Percentiles rank a stretch among this genome's conserved stretches.
Evolutionary conservation across 2,329 filamentous ascomycete genomes (phyloP).

Genomic region (Hypoxylon sp.): DNA sequence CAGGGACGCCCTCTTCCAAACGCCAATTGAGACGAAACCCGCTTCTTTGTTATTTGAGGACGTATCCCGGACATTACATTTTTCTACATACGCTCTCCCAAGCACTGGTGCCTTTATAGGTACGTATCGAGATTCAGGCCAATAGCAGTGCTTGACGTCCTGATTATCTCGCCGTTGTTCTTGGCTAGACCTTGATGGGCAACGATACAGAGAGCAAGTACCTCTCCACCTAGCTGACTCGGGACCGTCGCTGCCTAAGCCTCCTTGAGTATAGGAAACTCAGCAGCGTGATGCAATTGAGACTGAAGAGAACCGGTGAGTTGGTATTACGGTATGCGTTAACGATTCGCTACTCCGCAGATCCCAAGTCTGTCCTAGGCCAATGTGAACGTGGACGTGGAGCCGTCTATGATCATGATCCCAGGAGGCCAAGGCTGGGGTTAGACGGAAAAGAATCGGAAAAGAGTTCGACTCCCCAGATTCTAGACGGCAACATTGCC

Average conservation of each 20-base stretch:
- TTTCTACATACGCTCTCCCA: conserved; percentile 6
- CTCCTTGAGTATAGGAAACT: conserved; percentile 37
- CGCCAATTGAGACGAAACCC: conserved; percentile 23
- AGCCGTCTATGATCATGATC: conserved; percentile 44
- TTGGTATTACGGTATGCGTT: conserved; percentile 39
- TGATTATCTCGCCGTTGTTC: neutral
- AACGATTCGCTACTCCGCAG: conserved; percentile 50
- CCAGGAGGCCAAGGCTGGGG: conserved; percentile 41
- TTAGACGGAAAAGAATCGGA: conserved; percentile 45
- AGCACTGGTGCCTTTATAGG: conserved; percentile 3
- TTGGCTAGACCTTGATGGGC: conserved; percentile 27
- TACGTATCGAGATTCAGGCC: neutral
- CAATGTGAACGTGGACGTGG: conserved; percentile 41
- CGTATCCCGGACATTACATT: neutral
- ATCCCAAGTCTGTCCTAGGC: conserved; percentile 43
- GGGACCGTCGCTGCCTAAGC: conserved; percentile 39
- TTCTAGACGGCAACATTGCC: conserved; percentile 32
- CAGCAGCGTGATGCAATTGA: conserved; percentile 38
- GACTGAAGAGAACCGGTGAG: conserved; percentile 40
- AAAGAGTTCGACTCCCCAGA: conserved; percentile 38
- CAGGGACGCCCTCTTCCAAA: conserved; percentile 25
- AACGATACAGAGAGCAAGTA: conserved; percentile 15
- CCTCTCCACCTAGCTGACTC: conserved; percentile 45
- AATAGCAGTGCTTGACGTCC: conserved; percentile 11
- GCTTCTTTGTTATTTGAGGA: conserved; percentile 12